phyloP scores from a whole-genome alignment of 768 basidiomycete species.

The Holtermanniella nyarrowii region DNA sequence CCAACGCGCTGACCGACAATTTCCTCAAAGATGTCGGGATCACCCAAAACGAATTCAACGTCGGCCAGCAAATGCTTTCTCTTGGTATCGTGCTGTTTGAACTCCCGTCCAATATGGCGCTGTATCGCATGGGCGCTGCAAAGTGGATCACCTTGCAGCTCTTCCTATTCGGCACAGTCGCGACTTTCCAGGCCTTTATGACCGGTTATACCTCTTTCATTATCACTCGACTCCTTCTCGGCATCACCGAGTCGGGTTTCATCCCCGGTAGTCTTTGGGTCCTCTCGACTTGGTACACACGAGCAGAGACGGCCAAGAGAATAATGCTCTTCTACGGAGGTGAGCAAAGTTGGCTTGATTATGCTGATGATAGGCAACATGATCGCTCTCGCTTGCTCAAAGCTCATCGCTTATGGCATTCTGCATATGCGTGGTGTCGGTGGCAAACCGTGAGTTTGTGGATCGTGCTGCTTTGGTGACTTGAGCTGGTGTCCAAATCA shows the following conservation, averaged over 20 bases:
- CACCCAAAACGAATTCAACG: slow-evolving; percentile 21
- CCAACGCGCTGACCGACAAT: slow-evolving; percentile 18
- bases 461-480: too few relatives aligned
- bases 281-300: slow-evolving; percentile 24
- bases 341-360: too few relatives aligned
- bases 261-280: slow-evolving; percentile 30
- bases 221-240: slow-evolving; percentile 27
- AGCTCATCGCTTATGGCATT: slow-evolving; percentile 5
- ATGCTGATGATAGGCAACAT: too few relatives aligned
- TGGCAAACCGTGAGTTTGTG: background rate
- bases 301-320: slow-evolving; percentile 23
- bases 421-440: slow-evolving; percentile 5
- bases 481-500: too few relatives aligned
- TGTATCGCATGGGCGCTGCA: slow-evolving; percentile 16
- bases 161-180: slow-evolving; percentile 27
- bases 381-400: slow-evolving; percentile 2
- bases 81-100: slow-evolving; percentile 35
- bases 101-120: slow-evolving; percentile 25
- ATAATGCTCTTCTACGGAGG: slow-evolving; percentile 15
- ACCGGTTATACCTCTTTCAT: slow-evolving; percentile 18
- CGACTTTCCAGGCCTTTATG: slow-evolving; percentile 29
- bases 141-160: slow-evolving; percentile 31
- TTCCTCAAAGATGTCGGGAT: slow-evolving; percentile 21
- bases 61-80: slow-evolving; percentile 32
- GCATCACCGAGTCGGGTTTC: slow-evolving; percentile 20